Percentiles rank a stretch among this genome's conserved stretches.
These are phyloP conservation scores for Rubia balearica DNA, from an alignment of 305 asterid genomes.

Conservation along the genomic window DNA sequence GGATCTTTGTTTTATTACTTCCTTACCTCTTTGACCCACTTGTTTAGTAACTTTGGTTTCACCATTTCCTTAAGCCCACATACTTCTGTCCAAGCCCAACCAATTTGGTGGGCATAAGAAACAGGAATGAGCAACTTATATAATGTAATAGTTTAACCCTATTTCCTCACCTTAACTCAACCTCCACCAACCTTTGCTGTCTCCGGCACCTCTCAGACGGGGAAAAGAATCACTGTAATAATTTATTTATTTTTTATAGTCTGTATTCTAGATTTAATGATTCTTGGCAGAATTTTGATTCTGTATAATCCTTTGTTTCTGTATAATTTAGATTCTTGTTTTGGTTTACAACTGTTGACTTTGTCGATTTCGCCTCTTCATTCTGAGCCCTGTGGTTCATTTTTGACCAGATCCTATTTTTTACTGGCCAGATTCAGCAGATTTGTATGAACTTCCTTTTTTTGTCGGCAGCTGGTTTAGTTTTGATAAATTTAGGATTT, in stretches of 20 bases:
- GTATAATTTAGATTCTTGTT: not conserved
- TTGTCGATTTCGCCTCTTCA: not conserved
- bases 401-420: not conserved
- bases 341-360: not conserved
- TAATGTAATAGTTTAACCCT: not conserved
- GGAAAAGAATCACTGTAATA: constrained; percentile 1
- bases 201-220: not conserved
- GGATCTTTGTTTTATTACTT: not conserved
- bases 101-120: too few species aligned
- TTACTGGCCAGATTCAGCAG: not conserved
- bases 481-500: not conserved
- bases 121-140: too few species aligned
- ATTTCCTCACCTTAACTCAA: not conserved
- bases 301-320: not conserved
- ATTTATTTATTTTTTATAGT: not conserved
- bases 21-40: not conserved
- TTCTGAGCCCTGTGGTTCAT: not conserved
- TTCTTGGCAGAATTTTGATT: not conserved
- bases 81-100: not conserved
- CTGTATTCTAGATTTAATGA: not conserved
- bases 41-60: not conserved
- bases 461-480: not conserved
- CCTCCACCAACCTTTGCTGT: not conserved
- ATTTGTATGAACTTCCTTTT: not conserved
- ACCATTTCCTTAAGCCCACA: not conserved